These are phyloP conservation scores for Tolypocladium sp. DNA, from an alignment of 2,329 filamentous ascomycete genomes.

Conservation along the genomic window DNA sequence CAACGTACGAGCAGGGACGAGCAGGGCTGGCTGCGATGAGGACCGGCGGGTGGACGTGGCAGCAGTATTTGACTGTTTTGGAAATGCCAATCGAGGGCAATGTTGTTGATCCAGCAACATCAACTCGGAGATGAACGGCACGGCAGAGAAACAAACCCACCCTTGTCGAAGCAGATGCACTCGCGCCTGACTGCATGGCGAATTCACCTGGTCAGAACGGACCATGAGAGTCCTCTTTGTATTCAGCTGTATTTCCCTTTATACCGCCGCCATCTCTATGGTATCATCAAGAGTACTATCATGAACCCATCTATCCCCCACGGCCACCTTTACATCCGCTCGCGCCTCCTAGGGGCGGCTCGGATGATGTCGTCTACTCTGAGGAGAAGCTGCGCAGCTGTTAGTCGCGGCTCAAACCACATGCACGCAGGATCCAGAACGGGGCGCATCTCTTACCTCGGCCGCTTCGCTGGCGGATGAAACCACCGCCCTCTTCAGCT, in stretches of 20 bases:
- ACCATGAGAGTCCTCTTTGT: background rate
- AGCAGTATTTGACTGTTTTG: background rate
- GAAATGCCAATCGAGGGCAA: background rate
- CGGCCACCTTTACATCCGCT: slow-evolving; percentile 22
- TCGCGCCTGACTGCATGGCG: background rate
- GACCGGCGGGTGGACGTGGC: background rate
- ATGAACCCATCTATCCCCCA: slow-evolving; percentile 1
- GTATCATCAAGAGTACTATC: background rate
- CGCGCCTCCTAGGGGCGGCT: slow-evolving; percentile 62
- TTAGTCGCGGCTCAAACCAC: background rate
- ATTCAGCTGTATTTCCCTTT: background rate
- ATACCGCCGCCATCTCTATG: background rate
- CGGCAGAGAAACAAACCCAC: background rate
- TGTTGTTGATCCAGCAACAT: background rate
- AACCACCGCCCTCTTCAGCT: slow-evolving; percentile 96
- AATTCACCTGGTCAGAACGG: too few species aligned
- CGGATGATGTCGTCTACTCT: slow-evolving; percentile 98
- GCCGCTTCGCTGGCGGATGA: slow-evolving; percentile 93
- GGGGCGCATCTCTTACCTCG: slow-evolving; percentile 56
- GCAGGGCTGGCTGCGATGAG: background rate
- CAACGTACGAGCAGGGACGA: background rate
- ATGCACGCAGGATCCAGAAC: background rate
- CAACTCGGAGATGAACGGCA: background rate
- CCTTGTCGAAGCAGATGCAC: background rate
- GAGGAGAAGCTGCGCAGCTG: slow-evolving; percentile 59